phyloP scores from a whole-genome alignment of 495 filamentous ascomycete genomes.

The Penicillium ochrochloron region DNA sequence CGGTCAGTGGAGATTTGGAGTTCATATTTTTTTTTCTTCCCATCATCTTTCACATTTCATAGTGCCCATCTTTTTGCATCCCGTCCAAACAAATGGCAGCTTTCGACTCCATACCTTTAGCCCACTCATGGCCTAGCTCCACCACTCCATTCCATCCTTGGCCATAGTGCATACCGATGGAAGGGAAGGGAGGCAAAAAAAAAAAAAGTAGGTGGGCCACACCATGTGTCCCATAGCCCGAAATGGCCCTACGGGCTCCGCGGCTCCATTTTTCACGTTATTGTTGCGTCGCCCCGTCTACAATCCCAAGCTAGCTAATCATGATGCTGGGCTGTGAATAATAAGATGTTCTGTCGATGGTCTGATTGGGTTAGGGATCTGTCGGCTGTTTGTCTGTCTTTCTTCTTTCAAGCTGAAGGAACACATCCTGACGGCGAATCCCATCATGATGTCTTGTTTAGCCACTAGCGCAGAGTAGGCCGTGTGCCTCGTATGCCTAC shows the following conservation, averaged over 20 bases:
- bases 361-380: conserved; percentile 19
- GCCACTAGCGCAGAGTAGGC: not conserved
- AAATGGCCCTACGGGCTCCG: conserved; percentile 18
- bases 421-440: not conserved
- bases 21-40: conserved; percentile 8
- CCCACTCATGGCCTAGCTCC: conserved; percentile 4
- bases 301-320: conserved; percentile 14
- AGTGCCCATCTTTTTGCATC: conserved; percentile 12
- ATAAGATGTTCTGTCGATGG: conserved; percentile 15
- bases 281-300: conserved; percentile 10
- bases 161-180: conserved; percentile 31
- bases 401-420: not conserved
- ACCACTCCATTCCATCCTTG: conserved; percentile 30
- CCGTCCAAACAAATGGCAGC: not conserved
- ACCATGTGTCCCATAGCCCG: conserved; percentile 36
- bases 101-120: conserved; percentile 2
- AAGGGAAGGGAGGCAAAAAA: conserved; percentile 18
- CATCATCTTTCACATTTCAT: conserved; percentile 17
- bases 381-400: not conserved
- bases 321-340: conserved; percentile 14
- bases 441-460: not conserved
- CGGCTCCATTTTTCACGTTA: conserved; percentile 13
- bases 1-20: conserved; percentile 26
- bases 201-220: conserved; percentile 19
- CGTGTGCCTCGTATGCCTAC: not conserved